Conservation (phyloP, 306 rosid genomes). For the Cicer bijugum region DNA sequence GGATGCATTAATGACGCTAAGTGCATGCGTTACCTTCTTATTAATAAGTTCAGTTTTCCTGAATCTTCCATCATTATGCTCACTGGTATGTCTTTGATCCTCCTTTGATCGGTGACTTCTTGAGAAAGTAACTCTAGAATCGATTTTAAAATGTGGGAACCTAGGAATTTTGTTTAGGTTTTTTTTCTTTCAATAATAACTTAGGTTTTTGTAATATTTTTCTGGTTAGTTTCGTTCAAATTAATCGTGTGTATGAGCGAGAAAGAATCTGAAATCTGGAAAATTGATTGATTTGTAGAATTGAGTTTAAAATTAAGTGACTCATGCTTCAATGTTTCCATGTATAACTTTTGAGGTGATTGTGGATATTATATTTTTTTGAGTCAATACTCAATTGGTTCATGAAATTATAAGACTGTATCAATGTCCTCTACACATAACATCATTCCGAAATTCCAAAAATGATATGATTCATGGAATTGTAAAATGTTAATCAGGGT, state of each 20-base stretch:
- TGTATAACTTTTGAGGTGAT: not conserved
- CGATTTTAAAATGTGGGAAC: not conserved
- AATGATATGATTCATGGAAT: not conserved
- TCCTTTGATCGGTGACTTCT: not conserved
- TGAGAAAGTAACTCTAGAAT: not conserved
- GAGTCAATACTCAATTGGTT: not conserved
- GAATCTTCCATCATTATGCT: slow-evolving; percentile 89
- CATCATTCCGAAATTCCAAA: not conserved
- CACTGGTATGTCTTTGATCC: slow-evolving; percentile 59
- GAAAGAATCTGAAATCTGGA: not conserved
- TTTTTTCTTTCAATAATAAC: not conserved
- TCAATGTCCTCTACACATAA: not conserved
- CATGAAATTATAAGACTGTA: not conserved
- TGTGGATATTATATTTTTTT: not conserved
- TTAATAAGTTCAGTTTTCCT: slow-evolving; percentile 80
- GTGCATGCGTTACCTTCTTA: slow-evolving; percentile 80
- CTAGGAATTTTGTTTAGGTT: no score
- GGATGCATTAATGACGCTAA: slow-evolving; percentile 95
- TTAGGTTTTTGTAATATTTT: not conserved
- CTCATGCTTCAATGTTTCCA: not conserved
- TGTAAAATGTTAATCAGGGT: no score
- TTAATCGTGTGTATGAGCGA: not conserved
- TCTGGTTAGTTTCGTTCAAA: not conserved
- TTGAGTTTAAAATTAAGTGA: not conserved
- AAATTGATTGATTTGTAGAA: not conserved